Evolutionary conservation across 768 basidiomycete species (phyloP), one percentile per base, ranked within the genome.

Genomic region (Suillus sp.): DNA sequence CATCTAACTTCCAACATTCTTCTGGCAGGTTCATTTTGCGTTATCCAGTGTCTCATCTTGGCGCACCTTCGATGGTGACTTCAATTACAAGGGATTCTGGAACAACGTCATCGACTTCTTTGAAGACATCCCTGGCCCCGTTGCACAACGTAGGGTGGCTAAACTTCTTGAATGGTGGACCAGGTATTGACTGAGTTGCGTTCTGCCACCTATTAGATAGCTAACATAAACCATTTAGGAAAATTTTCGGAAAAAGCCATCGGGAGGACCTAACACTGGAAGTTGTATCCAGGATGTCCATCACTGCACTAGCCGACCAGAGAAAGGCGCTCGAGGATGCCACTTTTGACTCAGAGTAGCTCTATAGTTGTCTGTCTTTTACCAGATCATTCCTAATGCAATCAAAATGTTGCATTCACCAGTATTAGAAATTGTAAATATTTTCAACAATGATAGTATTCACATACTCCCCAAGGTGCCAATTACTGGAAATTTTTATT

Each of bases 81-180:
- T 67, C 13, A 34, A 67, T n/a, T 62, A 64, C 13, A 16, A 67
- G 4, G 14, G 5, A 1, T 67, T 70, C 25, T 70, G 69, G 27
- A 37, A 63, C n/a, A 64, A 62, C 10, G 55, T 69, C 3, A 50
- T 68, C 10, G 47, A 67, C 16, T 66, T 56, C 34, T 70, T 70
- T 27, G 66, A 70, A 43, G 30, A 18, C 1, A 3, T 11, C 22
- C 61, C 64, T 0, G 11, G 18, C 7, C 35, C 66, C 13, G 40
- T 30, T 10, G n/a, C 38, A 1, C 14, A 30, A 30, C 20, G 32
- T 11, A 45, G 34, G 9, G 35, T 51, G 2, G 20, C n/a, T 0
- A 58, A 60, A 1, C 63, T 70, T 3, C 65, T 70, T 13, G 34
- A 43, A 16, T 68, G 62, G 66, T 67, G 66, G 66, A 60, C 63